Evolutionary conservation across 2,329 filamentous ascomycete genomes (phyloP).

Genomic region (Colletotrichum eremochloae): DNA sequence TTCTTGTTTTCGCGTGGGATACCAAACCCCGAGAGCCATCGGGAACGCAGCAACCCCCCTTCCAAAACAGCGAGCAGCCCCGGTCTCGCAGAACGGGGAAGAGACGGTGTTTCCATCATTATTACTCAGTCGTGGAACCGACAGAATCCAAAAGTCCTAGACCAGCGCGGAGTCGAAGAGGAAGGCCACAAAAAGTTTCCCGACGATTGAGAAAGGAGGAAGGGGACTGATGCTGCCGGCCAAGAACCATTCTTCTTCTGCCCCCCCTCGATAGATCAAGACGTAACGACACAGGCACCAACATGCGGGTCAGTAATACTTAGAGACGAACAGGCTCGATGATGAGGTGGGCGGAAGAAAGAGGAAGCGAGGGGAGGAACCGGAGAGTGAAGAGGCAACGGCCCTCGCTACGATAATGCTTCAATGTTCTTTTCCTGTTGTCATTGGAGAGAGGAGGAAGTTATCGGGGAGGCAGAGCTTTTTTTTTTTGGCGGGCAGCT

Average conservation of each 20-base stretch:
- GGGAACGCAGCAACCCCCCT: slow-evolving; percentile 27
- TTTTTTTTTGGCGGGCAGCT: slow-evolving; percentile 47
- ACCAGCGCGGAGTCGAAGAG: slow-evolving; percentile 38
- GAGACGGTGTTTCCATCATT: slow-evolving; percentile 14
- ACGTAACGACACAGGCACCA: slow-evolving; percentile 11
- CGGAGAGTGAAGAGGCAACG: slow-evolving; percentile 31
- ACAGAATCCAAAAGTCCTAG: slow-evolving; percentile 37
- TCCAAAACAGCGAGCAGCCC: slow-evolving; percentile 32
- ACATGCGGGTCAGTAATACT: slow-evolving; percentile 33
- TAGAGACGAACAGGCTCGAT: slow-evolving; percentile 3
- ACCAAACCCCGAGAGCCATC: slow-evolving; percentile 33
- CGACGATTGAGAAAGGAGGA: slow-evolving; percentile 20
- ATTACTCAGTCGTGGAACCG: slow-evolving; percentile 28
- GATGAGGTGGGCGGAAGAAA: slow-evolving; percentile 1
- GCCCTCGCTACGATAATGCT: slow-evolving; percentile 44
- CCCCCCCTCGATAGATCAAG: slow-evolving; percentile 11
- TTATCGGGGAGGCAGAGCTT: slow-evolving; percentile 49
- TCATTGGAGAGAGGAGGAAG: slow-evolving; percentile 36
- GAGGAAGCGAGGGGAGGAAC: slow-evolving; percentile 29
- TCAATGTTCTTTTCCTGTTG: slow-evolving; percentile 40
- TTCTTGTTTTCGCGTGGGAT: slow-evolving; percentile 36
- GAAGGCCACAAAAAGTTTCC: slow-evolving; percentile 31
- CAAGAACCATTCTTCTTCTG: slow-evolving; percentile 2
- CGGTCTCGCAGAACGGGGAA: slow-evolving; percentile 18
- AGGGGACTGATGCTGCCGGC: slow-evolving; percentile 17